phyloP scores from a whole-genome alignment of 805 yeast genomes.

The Barnettozyma vustinii region DNA sequence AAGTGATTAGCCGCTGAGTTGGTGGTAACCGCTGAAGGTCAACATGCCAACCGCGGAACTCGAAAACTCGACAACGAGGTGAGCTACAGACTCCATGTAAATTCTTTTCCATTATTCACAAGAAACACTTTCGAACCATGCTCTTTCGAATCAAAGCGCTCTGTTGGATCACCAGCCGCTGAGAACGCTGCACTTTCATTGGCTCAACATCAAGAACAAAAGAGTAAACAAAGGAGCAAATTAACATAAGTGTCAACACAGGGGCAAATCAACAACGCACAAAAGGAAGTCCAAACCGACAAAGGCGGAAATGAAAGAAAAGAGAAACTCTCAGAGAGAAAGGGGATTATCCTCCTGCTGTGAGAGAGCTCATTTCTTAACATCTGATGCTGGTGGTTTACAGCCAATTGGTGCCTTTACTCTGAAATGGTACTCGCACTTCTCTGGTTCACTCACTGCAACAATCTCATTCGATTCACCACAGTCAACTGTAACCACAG shows the following conservation, averaged over 20 bases:
- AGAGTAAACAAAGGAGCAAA: neutral
- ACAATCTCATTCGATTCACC: slow-evolving; percentile 51
- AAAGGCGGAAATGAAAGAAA: neutral
- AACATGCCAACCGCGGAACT: neutral
- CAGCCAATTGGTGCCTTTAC: slow-evolving; percentile 40
- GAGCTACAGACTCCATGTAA: neutral
- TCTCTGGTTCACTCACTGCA: slow-evolving; percentile 82
- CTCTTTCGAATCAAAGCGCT: neutral
- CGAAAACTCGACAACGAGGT: neutral
- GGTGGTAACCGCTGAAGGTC: neutral
- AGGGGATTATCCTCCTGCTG: neutral
- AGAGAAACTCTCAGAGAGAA: neutral
- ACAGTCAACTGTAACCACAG: slow-evolving; percentile 59
- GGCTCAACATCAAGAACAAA: neutral
- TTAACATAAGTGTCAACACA: neutral
- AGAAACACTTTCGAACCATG: neutral
- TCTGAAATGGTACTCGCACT: slow-evolving; percentile 67
- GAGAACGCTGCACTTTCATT: neutral
- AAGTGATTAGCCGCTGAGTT: neutral
- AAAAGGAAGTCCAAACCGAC: neutral
- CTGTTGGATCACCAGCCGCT: neutral
- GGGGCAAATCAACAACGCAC: neutral
- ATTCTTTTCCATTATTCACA: neutral
- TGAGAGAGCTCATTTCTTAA: neutral
- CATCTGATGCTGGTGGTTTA: slow-evolving; percentile 5